Conservation (phyloP, 306 rosid genomes). For the Dalbergia oliveri region DNA sequence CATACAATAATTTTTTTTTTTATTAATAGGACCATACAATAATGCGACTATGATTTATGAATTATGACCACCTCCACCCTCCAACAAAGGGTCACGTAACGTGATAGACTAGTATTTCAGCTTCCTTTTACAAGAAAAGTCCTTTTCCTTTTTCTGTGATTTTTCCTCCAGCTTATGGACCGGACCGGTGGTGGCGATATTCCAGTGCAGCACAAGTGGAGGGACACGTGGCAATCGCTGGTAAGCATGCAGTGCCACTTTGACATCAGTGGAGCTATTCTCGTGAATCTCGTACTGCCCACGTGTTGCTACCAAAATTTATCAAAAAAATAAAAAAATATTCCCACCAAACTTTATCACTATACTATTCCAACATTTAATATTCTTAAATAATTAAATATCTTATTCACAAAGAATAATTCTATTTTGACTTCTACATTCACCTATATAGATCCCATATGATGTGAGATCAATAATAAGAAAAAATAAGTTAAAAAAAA, state of each 20-base stretch:
- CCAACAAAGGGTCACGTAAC: not conserved
- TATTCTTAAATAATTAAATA: no score
- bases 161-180: not conserved
- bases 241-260: conserved; percentile 28
- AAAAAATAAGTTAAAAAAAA: no score
- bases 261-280: not conserved
- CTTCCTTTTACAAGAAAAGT: not conserved
- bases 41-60: not conserved
- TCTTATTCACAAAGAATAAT: no score
- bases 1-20: no score
- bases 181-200: not conserved
- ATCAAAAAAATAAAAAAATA: no score
- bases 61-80: no score
- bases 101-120: not conserved
- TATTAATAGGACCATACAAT: no score
- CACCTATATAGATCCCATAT: no score
- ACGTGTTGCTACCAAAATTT: not conserved
- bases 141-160: not conserved
- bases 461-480: no score
- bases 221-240: conserved; percentile 27
- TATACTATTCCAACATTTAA: no score
- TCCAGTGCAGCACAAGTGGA: not conserved
- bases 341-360: no score
- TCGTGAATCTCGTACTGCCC: conserved; percentile 26
- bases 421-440: no score